phyloP scores from a whole-genome alignment of 116 monocot genomes.

The Dioscorea cayenensis region DNA sequence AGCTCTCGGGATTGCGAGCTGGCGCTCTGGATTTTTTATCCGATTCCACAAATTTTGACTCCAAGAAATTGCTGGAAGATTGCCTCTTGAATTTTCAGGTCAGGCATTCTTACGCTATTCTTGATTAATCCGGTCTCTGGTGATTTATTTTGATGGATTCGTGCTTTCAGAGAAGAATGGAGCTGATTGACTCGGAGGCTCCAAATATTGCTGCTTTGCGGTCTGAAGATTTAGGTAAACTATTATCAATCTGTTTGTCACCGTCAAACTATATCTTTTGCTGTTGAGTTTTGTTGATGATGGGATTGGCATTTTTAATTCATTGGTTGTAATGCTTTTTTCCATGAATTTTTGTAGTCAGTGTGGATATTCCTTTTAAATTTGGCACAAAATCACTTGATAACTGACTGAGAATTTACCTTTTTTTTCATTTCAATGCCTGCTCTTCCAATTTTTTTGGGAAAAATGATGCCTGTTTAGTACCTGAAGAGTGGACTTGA shows the following conservation, averaged over 20 bases:
- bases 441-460: too few relatives aligned
- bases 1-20: slow-evolving; percentile 15
- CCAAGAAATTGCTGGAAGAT: slow-evolving; percentile 18
- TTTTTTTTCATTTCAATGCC: too few relatives aligned
- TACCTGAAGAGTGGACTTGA: too few relatives aligned
- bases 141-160: neutral
- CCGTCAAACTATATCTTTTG: neutral
- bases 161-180: slow-evolving; percentile 8
- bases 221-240: slow-evolving; percentile 28
- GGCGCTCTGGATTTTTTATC: neutral
- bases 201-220: slow-evolving; percentile 8
- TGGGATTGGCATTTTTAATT: neutral
- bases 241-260: neutral
- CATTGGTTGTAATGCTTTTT: neutral
- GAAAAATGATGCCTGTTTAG: too few relatives aligned
- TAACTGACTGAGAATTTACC: too few relatives aligned
- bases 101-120: neutral
- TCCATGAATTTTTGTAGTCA: neutral
- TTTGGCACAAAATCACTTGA: too few relatives aligned
- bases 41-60: slow-evolving; percentile 10
- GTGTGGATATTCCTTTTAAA: too few relatives aligned
- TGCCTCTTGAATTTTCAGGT: slow-evolving; percentile 22
- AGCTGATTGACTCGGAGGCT: slow-evolving; percentile 21
- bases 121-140: neutral
- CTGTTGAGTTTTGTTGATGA: neutral